Evolutionary conservation across 352 stramenopile species (phyloP).

Genomic region (Paralagenidium karlingii): DNA sequence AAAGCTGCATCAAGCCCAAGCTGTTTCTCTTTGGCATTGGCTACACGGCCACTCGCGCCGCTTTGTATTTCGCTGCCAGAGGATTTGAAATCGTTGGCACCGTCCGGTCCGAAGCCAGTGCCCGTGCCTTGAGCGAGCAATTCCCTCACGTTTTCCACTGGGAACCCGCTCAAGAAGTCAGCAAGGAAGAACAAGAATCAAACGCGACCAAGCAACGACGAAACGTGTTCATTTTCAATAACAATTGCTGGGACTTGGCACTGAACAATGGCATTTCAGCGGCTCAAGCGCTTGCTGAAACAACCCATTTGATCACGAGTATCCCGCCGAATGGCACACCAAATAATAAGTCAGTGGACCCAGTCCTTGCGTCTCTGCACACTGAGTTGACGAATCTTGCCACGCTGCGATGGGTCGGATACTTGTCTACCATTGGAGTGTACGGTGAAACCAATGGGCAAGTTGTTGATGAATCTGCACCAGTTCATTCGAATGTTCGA

Average conservation of each 20-base stretch:
- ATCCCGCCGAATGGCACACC: slow-evolving; percentile 28
- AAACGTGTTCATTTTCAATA: slow-evolving; percentile 80
- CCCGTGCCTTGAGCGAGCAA: slow-evolving; percentile 17
- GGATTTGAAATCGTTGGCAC: slow-evolving; percentile 68
- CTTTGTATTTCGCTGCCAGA: slow-evolving; percentile 34
- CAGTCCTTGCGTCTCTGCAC: slow-evolving; percentile 43
- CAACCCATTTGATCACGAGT: slow-evolving; percentile 71
- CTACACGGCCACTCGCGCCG: slow-evolving; percentile 67
- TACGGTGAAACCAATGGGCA: slow-evolving; percentile 83
- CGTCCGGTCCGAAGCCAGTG: slow-evolving; percentile 39
- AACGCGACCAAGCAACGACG: slow-evolving; percentile 4
- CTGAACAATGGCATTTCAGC: slow-evolving; percentile 16
- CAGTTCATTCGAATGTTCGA: slow-evolving; percentile 41
- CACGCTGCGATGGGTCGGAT: slow-evolving; percentile 76
- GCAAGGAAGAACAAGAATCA: neutral
- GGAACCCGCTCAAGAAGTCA: slow-evolving; percentile 2
- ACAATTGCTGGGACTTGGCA: slow-evolving; percentile 24
- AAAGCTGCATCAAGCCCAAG: slow-evolving; percentile 14
- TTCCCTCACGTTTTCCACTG: slow-evolving; percentile 26
- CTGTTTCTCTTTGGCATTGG: slow-evolving; percentile 86
- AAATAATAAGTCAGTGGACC: slow-evolving; percentile 26
- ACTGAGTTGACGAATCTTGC: slow-evolving; percentile 17
- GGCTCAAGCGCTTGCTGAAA: slow-evolving; percentile 29
- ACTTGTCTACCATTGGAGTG: slow-evolving; percentile 90
- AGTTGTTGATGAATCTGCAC: slow-evolving; percentile 73